These are phyloP conservation scores for Alternaria alternata DNA, from an alignment of 2,329 filamentous ascomycete species.

Conservation along the genomic window DNA sequence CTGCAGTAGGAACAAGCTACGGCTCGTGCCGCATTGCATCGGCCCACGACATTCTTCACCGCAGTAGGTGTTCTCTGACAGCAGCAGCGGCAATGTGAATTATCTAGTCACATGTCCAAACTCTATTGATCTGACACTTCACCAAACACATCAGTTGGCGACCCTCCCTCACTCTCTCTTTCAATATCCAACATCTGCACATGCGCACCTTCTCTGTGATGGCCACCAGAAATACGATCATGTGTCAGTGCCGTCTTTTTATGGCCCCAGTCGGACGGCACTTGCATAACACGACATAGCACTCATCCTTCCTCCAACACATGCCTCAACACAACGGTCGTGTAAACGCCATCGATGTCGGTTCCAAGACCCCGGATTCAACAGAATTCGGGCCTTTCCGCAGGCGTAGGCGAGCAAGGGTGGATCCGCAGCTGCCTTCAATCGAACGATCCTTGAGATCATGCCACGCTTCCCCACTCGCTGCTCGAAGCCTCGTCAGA, in stretches of 20 bases:
- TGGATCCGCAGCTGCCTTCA: background rate
- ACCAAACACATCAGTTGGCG: constrained; percentile 10
- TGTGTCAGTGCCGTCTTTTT: background rate
- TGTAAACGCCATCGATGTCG: constrained; percentile 4
- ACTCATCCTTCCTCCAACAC: background rate
- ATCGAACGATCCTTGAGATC: background rate
- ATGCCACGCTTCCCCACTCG: background rate
- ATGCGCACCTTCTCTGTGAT: background rate
- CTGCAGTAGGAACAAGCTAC: constrained; percentile 10
- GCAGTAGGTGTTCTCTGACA: constrained; percentile 4
- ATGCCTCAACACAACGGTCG: background rate
- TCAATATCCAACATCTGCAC: constrained; percentile 10
- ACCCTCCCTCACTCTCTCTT: constrained; percentile 13
- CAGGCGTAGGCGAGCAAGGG: background rate
- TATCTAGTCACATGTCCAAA: constrained; percentile 15
- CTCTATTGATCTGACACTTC: constrained; percentile 16
- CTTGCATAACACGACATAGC: background rate
- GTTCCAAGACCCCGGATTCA: constrained; percentile 2
- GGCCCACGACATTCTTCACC: constrained; percentile 1
- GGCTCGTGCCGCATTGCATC: constrained; percentile 20
- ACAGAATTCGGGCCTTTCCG: background rate
- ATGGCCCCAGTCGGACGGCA: background rate
- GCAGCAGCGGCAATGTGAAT: constrained; percentile 3
- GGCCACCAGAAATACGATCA: background rate
- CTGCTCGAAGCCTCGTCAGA: background rate